Evolutionary conservation across 805 yeast species (phyloP).

Genomic region (Ogataea glucozyma): DNA sequence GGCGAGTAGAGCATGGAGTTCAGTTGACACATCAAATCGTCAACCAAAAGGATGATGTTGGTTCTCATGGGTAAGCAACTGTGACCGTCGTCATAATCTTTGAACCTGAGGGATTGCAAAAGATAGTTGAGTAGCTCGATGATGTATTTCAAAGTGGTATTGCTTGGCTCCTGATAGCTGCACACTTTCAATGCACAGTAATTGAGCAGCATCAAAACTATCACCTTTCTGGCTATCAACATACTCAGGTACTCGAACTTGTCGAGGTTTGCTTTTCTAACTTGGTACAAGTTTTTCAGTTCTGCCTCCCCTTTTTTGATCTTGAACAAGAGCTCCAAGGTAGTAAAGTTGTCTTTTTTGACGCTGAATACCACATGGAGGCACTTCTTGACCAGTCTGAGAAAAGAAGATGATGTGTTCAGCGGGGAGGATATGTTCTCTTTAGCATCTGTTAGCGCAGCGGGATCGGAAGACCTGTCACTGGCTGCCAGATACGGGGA

Average conservation of each 20-base stretch:
- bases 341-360: constrained; percentile 12
- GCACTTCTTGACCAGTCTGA: constrained; percentile 9
- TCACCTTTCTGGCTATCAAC: constrained; percentile 13
- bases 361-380: constrained; percentile 10
- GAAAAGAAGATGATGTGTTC: no score
- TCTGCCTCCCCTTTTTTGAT: constrained; percentile 12
- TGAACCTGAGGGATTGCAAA: no score
- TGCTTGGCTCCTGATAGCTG: constrained; percentile 11
- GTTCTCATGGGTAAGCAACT: constrained; percentile 11
- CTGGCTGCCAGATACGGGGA: constrained; percentile 15
- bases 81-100: neutral
- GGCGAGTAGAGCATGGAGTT: constrained; percentile 15
- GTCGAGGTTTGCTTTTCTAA: constrained; percentile 10
- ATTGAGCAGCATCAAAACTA: constrained; percentile 11
- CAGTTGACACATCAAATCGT: constrained; percentile 17
- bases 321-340: constrained; percentile 9
- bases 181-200: constrained; percentile 19
- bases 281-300: constrained; percentile 12
- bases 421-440: no score
- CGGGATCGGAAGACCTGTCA: no score
- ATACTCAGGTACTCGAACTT: constrained; percentile 11
- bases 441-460: no score
- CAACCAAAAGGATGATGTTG: constrained; percentile 10
- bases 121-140: no score
- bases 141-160: constrained; percentile 11